Evolutionary conservation across 169 alveolate species (phyloP).

Genomic region (Plasmodium blacklocki): DNA sequence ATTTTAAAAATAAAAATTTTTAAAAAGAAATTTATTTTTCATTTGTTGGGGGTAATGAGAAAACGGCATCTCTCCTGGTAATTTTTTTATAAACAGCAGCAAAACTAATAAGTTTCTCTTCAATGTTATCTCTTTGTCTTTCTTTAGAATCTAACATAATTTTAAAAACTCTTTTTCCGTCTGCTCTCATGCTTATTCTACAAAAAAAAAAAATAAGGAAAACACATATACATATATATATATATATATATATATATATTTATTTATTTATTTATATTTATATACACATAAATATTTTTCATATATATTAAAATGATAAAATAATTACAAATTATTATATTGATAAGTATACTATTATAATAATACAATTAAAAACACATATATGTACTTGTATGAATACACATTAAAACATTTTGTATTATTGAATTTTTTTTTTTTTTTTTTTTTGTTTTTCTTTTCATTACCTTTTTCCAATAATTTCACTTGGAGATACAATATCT

Average conservation of each 20-base stretch:
- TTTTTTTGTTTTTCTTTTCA: background rate
- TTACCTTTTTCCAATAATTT: constrained; percentile 93
- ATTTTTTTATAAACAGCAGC: constrained; percentile 95
- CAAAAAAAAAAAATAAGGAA: background rate
- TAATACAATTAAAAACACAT: background rate
- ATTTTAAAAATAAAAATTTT: too few relatives aligned
- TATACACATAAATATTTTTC: constrained; percentile 79
- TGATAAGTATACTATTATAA: constrained; percentile 8
- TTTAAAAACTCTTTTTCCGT: constrained; percentile 94
- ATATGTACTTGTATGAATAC: background rate
- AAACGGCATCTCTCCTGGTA: constrained; percentile 94
- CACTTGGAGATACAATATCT: constrained; percentile 96
- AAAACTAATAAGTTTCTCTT: constrained; percentile 95
- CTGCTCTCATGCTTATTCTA: constrained; percentile 93
- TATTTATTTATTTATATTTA: too few relatives aligned
- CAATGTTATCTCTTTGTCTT: constrained; percentile 94
- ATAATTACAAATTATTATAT: background rate
- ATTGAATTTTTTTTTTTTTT: background rate
- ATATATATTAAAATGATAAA: constrained; percentile 6
- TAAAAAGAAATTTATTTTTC: constrained; percentile 37
- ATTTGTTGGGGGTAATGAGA: constrained; percentile 86
- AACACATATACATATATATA: constrained; percentile 3
- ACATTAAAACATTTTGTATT: background rate
- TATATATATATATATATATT: constrained; percentile 9
- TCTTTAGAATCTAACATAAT: constrained; percentile 96